phyloP scores from a whole-genome alignment of 2,329 filamentous ascomycete genomes.

The Aureobasidium uvarum region DNA sequence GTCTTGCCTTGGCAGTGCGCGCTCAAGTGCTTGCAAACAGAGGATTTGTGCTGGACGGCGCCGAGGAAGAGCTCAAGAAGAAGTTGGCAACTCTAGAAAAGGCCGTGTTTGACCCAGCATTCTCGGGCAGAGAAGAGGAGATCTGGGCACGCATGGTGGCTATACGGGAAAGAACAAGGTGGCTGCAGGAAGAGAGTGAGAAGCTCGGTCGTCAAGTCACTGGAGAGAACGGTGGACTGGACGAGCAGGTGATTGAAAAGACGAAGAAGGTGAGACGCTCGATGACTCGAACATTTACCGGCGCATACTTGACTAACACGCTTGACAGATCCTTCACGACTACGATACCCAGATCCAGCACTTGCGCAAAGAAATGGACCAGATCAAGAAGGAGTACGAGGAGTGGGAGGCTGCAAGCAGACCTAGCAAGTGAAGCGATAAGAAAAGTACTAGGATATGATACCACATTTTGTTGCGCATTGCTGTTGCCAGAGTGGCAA shows the following conservation, averaged over 20 bases:
- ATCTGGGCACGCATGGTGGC: slow-evolving; percentile 80
- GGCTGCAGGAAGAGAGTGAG: slow-evolving; percentile 71
- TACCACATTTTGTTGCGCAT: background rate
- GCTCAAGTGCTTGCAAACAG: slow-evolving; percentile 78
- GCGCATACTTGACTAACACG: slow-evolving; percentile 30
- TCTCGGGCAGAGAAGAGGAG: slow-evolving; percentile 75
- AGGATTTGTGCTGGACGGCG: slow-evolving; percentile 74
- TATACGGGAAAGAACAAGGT: slow-evolving; percentile 68
- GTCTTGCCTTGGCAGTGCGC: slow-evolving; percentile 70
- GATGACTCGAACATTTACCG: background rate
- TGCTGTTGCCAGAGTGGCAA: background rate
- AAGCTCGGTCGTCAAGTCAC: slow-evolving; percentile 56
- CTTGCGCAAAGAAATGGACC: slow-evolving; percentile 64
- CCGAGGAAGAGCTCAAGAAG: slow-evolving; percentile 74
- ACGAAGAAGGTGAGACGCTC: slow-evolving; percentile 65
- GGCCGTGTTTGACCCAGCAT: slow-evolving; percentile 68
- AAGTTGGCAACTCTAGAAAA: slow-evolving; percentile 69
- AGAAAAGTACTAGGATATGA: background rate
- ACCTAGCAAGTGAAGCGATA: slow-evolving; percentile 7
- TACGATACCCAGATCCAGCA: slow-evolving; percentile 77
- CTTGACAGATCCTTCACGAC: slow-evolving; percentile 67
- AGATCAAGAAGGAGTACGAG: slow-evolving; percentile 59
- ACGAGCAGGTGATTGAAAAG: slow-evolving; percentile 68
- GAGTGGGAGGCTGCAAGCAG: slow-evolving; percentile 49
- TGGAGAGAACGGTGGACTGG: slow-evolving; percentile 54